Base-by-base conservation (phyloP, 148 eudicot species). In the Limonium bicolor region DNA sequence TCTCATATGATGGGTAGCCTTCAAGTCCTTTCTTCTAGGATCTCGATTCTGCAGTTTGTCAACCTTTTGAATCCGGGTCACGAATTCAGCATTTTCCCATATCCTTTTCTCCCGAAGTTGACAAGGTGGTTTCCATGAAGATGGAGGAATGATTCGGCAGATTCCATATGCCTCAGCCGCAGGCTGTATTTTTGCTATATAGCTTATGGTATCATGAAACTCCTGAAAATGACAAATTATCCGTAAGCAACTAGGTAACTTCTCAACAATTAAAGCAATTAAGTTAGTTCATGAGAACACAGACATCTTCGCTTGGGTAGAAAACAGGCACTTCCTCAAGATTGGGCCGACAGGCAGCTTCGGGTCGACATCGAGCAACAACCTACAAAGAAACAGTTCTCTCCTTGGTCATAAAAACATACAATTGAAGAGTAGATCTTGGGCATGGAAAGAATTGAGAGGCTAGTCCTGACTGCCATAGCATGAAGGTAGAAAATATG, bases 31-130 rank as follows among this genome's bases (percentile, higher is more conserved):
- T 47, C 63, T 81, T 48, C 68, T 36, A 10, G 82, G 69, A 40
- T 67, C 64, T 26, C 99, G 82, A 59, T 92, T 85, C 38, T 92
- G 99, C 59, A 92, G 86, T 68, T 81, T 81, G 71, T 92, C 99
- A 37, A 92, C 76, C 70, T 64, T 68, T 61, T 85, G 99, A 54
- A 92, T 46, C 29, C 95, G 93, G 43, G 99, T 85, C 28, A 63
- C 38, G 58, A 92, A 85, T 44, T 61, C 69, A 10, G 94, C 74
- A 43, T n/a, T 59, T 36, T 85, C 99, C 99, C 95, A 92, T 45
- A 63, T 55, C 50, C 51, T 52, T 28, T 58, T 76, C 41, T 78
- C 69, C 52, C 67, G 76, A 17, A 92, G 71, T 65, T 60, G 80
- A 48, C 82, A 92, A 38, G 95, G 80, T 60, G 94, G 83, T 64